Percentiles rank a stretch among this genome's conserved stretches.
Conservation (phyloP, 129 eudicot species). For the Flaveria linearis region DNA sequence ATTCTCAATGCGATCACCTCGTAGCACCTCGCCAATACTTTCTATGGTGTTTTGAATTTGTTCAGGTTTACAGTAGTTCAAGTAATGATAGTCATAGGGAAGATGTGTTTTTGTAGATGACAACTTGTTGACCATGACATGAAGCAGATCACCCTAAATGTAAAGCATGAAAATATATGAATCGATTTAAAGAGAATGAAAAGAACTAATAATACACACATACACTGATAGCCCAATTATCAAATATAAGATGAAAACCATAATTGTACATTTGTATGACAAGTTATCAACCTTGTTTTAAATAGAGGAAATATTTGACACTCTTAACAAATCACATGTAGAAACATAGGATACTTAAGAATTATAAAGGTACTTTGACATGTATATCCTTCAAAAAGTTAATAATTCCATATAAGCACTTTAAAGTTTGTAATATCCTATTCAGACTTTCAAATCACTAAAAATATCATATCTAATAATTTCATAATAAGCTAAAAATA, state of each 20-base stretch:
- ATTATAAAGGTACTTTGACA: too few relatives aligned
- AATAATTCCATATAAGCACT: too few relatives aligned
- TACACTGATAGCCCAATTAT: not conserved
- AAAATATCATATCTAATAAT: too few relatives aligned
- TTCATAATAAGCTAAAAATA: too few relatives aligned
- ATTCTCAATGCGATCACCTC: conserved; percentile 85
- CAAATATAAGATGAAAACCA: not conserved
- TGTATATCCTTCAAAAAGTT: too few relatives aligned
- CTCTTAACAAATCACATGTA: not conserved
- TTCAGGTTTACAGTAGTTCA: conserved; percentile 69
- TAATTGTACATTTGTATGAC: too few relatives aligned
- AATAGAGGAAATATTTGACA: not conserved
- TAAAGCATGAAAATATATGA: not conserved
- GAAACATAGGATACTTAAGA: too few relatives aligned
- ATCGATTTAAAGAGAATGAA: not conserved
- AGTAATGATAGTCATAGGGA: conserved; percentile 84
- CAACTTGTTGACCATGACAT: conserved; percentile 83
- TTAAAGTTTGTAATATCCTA: too few relatives aligned
- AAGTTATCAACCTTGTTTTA: too few relatives aligned
- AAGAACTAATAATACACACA: not conserved
- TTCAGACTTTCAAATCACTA: too few relatives aligned
- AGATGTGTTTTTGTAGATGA: conserved; percentile 87
- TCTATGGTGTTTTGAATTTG: conserved; percentile 60
- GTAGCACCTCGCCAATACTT: conserved; percentile 76
- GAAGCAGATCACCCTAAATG: conserved; percentile 70